Evolutionary conservation across 2,329 filamentous ascomycete genomes (phyloP), one percentile per base, ranked within the genome.

Genomic region (Samsoniella hepiali): DNA sequence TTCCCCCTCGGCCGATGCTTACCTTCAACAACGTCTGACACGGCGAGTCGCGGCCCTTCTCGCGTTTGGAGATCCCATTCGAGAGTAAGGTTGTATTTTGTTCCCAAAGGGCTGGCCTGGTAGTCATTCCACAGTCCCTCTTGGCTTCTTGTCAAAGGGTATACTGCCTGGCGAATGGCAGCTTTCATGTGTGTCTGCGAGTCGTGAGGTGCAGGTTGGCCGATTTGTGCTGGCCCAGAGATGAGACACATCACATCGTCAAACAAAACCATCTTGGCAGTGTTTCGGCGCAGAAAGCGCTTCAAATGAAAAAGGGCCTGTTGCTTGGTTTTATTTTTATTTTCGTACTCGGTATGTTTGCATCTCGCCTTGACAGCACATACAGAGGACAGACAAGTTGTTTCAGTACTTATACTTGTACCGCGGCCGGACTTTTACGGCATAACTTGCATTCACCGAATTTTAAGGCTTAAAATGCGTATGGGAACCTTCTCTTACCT

Each of bases 121-220:
- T 60, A 65, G 45, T 65, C 64, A 17, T 45, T 34, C 64, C 64
- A 65, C 56, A 65, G 64, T 29, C 57, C 64, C n/a, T 61, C 62
- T 49, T 65, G 64, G 10, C 64, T 64, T 54, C 64, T 65, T 15
- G 64, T 62, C 42, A 65, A 44, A 13, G 64, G 62, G 22, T 58
- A 65, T 31, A 58, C 49, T 51, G 49, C 49, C 8, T 51, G 29
- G 15, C 49, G 2, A 32, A 51, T 17, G 29, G 49, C 15, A 17
- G 2, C 49, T 34, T 17, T 32, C 49, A 51, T 51, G 15, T n/a
- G 15, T 11, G 49, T 34, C 27, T 31, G 29, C 8, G 49, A 51
- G n/a, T n/a, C 15, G 15, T 31, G 29, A 32, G 29, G 13, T 17
- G 49, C 49, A 51, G 29, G 49, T 9, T 32, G 29, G 49, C 49